phyloP scores from a whole-genome alignment of 345 rosid species.

The Euphorbia lathyris region DNA sequence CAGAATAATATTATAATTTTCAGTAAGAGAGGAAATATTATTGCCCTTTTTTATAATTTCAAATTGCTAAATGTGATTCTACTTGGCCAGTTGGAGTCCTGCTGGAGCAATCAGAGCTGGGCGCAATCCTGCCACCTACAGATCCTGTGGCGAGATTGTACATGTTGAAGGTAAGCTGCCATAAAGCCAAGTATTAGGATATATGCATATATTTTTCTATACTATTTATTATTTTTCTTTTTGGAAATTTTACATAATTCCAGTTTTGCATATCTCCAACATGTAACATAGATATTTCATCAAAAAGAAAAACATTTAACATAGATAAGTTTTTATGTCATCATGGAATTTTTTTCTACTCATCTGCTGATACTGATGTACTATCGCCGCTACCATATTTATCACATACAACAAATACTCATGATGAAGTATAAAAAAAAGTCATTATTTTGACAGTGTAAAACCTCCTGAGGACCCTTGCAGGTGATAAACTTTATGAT shows the following conservation, averaged over 20 bases:
- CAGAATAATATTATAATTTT: too few relatives aligned
- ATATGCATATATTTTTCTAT: background rate
- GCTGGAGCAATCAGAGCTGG: slow-evolving; percentile 87
- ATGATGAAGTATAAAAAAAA: background rate
- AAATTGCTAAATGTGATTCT: slow-evolving; percentile 15
- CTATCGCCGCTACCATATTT: too few relatives aligned
- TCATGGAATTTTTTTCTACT: background rate
- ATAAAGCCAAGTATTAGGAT: background rate
- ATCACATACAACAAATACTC: background rate
- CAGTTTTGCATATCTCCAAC: background rate
- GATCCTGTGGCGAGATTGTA: slow-evolving; percentile 46
- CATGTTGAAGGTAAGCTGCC: slow-evolving; percentile 60
- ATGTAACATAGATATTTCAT: background rate
- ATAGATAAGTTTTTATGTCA: background rate
- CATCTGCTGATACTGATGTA: background rate
- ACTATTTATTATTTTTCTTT: background rate
- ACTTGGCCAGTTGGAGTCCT: slow-evolving; percentile 83
- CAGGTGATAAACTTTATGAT: slow-evolving; percentile 75
- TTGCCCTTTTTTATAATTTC: background rate
- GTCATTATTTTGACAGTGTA: too few relatives aligned
- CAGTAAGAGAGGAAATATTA: background rate
- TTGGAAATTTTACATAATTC: background rate
- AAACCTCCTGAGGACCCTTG: slow-evolving; percentile 1
- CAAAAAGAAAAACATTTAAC: too few relatives aligned
- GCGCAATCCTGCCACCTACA: slow-evolving; percentile 75